Base-by-base conservation (phyloP, 2,329 filamentous ascomycete genomes). In the Lachnellula subtilissima region DNA sequence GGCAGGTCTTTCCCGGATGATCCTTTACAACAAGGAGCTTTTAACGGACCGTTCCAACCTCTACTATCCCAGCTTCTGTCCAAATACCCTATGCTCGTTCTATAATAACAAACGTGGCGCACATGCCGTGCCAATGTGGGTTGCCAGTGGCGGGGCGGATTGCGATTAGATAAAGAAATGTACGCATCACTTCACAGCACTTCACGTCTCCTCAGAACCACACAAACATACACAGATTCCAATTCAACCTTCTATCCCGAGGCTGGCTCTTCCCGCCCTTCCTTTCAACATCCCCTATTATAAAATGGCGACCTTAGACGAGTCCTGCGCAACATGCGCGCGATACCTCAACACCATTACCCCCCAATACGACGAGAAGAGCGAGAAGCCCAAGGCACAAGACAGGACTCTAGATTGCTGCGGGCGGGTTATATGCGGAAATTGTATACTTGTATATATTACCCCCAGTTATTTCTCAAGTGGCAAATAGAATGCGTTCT, bases 351-450 rank as follows among this genome's bases (percentile, higher is more conserved):
- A 78, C 45, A 74, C 79, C 4, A 75, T 81, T 32, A 76, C 79
- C 51, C 75, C 78, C 36, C 74, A 76, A 28, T 77, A 77, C 64
- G 73, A 79, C 61, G 76, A 78, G 56, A 77, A 78, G 65, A 77
- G 75, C 40, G 85, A 87, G 73, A 89, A 87, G 68, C 78, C 81
- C 14, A 72, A 81, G 2, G 76, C 80, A 25, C 75, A 78, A 48
- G 80, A 86, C 66, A 81, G 87, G 51, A 75, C 78, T 58, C 75
- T 91, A 32, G 77, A 79, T 36, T 93, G 89, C 70, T 93, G 89
- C 70, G 76, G 75, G 46, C 80, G 89, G 53, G 75, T 84, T 40
- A 88, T 93, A 66, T 94, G 89, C 72, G 82, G 83, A 15, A 76
- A 76, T 58, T 93, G 89, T 72, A 81, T 89, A 64, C 74, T 81